Base-by-base conservation (phyloP, 306 rosid species). In the Dalbergia cochinchinensis region DNA sequence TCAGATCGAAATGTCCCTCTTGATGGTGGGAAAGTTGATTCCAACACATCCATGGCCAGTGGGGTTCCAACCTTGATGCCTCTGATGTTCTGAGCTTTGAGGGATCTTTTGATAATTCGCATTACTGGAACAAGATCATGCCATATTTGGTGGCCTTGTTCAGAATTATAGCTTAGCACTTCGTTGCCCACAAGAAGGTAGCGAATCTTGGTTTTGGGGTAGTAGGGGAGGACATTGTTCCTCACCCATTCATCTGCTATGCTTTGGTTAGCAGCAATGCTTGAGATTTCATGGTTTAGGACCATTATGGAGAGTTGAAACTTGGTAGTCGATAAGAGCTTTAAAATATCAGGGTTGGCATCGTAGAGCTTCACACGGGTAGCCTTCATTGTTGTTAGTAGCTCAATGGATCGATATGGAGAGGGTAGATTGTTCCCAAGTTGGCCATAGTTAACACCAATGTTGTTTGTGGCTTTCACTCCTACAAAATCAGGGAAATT, bases 371-470 rank as follows among this genome's bases (percentile, higher is more conserved):
- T 94, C 51, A 94, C 93, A 12, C 78, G 45, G 5, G 88, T 81
- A 0, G 83, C 89, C 34, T 89, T 86, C 90, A 94, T 84, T 34
- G 83, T 48, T 34, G 84, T 84, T 20, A 94, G 82, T 58, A 85
- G 84, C 77, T 86, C 83, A 5, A 92, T 45, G 58, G 97, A 80
- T 1, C 14, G 62, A 26, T 47, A 44, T 61, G 90, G 90, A 55
- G 97, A 83, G 0, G 97, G 98, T 22, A 92, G 80, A 66, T 94
- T 92, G 88, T 84, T 85, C 39, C 94, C 97, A 4, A 91, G 81
- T 63, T 45, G 88, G 74, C 97, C 98, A 60, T 92, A 94, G 93
- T 91, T 94, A 34, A 92, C 81, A 35, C 98, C 97, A 15, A 94
- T 87, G 51, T 80, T 85, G 85, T 85, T 86, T 0, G 79, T 83